A percentile compares a stretch with the other conserved stretches of the same genome.
These are phyloP conservation scores for Pseudozyma hubeiensis DNA, from an alignment of 1,284 basidiomycete species.

Conservation along the genomic window DNA sequence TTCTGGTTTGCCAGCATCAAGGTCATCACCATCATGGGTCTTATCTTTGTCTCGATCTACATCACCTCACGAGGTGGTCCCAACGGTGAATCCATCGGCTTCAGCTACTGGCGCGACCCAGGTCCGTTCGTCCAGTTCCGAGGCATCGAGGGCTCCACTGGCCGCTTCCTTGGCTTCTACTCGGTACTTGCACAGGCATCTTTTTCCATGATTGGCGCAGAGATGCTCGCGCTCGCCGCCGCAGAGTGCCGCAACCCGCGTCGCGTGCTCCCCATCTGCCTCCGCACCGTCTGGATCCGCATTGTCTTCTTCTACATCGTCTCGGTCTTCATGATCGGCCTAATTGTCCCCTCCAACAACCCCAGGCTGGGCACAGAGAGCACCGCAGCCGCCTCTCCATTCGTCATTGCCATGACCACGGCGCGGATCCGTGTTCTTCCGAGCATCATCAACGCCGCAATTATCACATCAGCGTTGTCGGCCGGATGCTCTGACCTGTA, in stretches of 20 bases:
- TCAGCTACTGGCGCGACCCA: conserved; percentile 66
- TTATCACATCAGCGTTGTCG: conserved; percentile 84
- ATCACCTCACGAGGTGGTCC: conserved; percentile 43
- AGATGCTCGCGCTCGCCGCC: conserved; percentile 86
- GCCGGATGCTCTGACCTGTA: conserved; percentile 86
- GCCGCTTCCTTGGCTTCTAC: conserved; percentile 68
- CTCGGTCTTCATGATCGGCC: conserved; percentile 70
- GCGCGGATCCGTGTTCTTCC: conserved; percentile 70
- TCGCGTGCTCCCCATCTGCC: conserved; percentile 58
- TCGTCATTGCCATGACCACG: conserved; percentile 67
- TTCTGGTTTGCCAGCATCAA: conserved; percentile 71
- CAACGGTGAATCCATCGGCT: conserved; percentile 34
- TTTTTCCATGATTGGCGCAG: conserved; percentile 82
- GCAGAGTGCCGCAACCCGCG: conserved; percentile 73
- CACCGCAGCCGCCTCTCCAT: conserved; percentile 49
- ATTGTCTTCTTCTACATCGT: conserved; percentile 67
- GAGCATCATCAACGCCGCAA: conserved; percentile 77
- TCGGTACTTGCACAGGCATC: conserved; percentile 73
- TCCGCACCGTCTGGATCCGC: conserved; percentile 60
- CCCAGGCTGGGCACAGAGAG: conserved; percentile 42
- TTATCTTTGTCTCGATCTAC: conserved; percentile 57
- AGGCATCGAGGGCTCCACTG: conserved; percentile 71
- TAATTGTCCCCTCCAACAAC: conserved; percentile 58
- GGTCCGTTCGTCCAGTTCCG: conserved; percentile 67
- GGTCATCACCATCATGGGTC: conserved; percentile 57